Base-by-base conservation (phyloP, 1,284 basidiomycete species). In the Ganoderma leucocontextum region DNA sequence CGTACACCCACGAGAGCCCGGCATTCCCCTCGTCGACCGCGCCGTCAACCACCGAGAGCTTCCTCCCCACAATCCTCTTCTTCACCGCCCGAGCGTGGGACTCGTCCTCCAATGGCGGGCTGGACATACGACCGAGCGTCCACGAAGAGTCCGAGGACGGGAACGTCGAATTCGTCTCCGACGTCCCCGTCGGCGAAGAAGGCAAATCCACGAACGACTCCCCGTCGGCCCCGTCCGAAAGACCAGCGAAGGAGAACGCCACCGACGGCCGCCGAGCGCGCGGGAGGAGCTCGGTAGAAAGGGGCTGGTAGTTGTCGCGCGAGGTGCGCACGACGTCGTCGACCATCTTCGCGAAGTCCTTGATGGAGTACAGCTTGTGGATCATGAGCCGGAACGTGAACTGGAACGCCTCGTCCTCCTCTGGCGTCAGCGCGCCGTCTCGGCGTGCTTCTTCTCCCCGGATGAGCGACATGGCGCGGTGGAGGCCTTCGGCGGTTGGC, bases 351-450 rank as follows among this genome's bases (percentile, higher is more conserved):
- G 80, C 82, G 86, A 89, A 91, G 63, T 89, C 88, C n/a, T 85
- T 85, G 67, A 86, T 77, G 66, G 85, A 82, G 77, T 90, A 90
- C 12, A 90, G 80, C 75, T 88, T 86, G 80, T 91, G 87, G 65
- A 90, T 75, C 85, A 89, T 87, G 74, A 88, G 80, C 73, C 86
- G 86, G 82, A 90, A 91, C 36, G 87, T 90, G 80, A 91, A 91
- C 63, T 72, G 63, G 63, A 70, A 72, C 53, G 71, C 71, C 41
- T 72, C 19, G 25, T 75, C 67, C 33, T 75, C 67, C 39, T 70
- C 73, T 1, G 68, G 62, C 5, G 60, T 65, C 19, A 60, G 38
- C 35, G 58, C 38, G 33, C 29, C 38, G 12, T 19, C 60, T 38
- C 35, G 61, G 25, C 22, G 52, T n/a, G 63, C 35, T 4, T 39